Evolutionary conservation across 2,329 filamentous ascomycete genomes (phyloP).

Genomic region (Cyanodermella asteris): DNA sequence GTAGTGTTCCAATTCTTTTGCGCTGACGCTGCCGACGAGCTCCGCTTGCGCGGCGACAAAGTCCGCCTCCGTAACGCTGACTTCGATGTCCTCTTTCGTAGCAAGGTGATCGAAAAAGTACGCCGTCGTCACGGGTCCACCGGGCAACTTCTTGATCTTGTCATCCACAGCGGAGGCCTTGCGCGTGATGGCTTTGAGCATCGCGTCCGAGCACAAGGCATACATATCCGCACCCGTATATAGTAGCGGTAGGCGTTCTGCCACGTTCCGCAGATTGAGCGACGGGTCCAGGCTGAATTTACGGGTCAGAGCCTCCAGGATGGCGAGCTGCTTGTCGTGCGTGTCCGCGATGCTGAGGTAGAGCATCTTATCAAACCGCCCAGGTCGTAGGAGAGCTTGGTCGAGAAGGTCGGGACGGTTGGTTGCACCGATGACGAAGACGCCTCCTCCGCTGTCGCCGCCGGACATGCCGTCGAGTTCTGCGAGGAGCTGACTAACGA

Average conservation of each 20-base stretch:
- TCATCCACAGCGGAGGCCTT: slow-evolving; percentile 66
- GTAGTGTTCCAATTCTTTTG: slow-evolving; percentile 80
- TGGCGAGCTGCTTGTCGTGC: slow-evolving; percentile 86
- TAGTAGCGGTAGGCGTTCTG: slow-evolving; percentile 66
- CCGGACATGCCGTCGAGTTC: slow-evolving; percentile 91
- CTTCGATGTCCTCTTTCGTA: slow-evolving; percentile 57
- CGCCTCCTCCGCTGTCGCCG: slow-evolving; percentile 41
- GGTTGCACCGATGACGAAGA: slow-evolving; percentile 92
- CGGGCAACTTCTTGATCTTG: slow-evolving; percentile 47
- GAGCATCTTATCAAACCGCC: slow-evolving; percentile 94
- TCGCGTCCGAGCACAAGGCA: slow-evolving; percentile 87
- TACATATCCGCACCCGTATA: slow-evolving; percentile 97
- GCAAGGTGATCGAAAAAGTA: slow-evolving; percentile 93
- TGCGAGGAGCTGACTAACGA: slow-evolving; percentile 81
- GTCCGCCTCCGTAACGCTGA: slow-evolving; percentile 75
- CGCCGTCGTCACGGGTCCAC: slow-evolving; percentile 50
- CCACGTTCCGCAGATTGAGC: slow-evolving; percentile 53
- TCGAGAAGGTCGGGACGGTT: slow-evolving; percentile 88
- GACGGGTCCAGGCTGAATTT: slow-evolving; percentile 76
- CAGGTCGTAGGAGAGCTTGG: slow-evolving; percentile 68
- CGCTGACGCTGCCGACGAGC: slow-evolving; percentile 80
- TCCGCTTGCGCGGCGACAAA: slow-evolving; percentile 65
- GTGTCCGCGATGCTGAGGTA: slow-evolving; percentile 93
- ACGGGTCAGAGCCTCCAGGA: slow-evolving; percentile 78
- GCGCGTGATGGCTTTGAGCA: slow-evolving; percentile 94